Evolutionary conservation across 2,329 filamentous ascomycete genomes (phyloP).

Genomic region (Talaromyces marneffei): DNA sequence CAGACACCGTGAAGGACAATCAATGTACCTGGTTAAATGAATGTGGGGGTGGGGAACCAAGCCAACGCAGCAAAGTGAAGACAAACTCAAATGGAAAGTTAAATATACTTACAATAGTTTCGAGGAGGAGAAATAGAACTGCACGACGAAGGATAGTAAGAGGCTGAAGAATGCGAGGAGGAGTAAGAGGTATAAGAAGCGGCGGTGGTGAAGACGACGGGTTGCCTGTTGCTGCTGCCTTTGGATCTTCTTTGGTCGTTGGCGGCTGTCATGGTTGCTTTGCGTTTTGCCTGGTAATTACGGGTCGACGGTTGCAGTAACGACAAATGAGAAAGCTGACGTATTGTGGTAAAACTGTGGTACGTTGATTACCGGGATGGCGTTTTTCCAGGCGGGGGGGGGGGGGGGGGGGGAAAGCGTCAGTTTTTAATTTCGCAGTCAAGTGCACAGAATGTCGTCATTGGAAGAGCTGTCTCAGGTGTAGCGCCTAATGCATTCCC

Average conservation of each 20-base stretch:
- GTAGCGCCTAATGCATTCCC: background rate
- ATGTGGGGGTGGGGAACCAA: background rate
- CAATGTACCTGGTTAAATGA: background rate
- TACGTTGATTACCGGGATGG: background rate
- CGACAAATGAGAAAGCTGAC: background rate
- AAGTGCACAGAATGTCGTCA: background rate
- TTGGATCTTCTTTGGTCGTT: background rate
- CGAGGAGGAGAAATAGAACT: conserved; percentile 12
- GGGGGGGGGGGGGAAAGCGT: background rate
- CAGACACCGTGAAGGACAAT: background rate
- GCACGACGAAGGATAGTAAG: conserved; percentile 13
- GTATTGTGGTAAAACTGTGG: background rate
- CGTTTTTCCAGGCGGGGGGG: conserved; percentile 2
- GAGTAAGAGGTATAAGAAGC: conserved; percentile 6
- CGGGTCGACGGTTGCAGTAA: background rate
- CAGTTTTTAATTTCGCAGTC: background rate
- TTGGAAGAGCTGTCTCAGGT: no score
- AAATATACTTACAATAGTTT: conserved; percentile 6
- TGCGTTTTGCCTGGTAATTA: background rate
- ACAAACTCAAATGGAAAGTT: background rate
- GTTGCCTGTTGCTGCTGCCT: background rate
- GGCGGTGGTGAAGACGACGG: background rate
- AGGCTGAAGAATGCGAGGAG: conserved; percentile 10
- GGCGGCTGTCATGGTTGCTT: background rate
- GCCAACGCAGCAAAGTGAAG: background rate